Evolutionary conservation across 441 rosid species (phyloP), one percentile per base, ranked within the genome.

Genomic region (Mallotus japonicus): DNA sequence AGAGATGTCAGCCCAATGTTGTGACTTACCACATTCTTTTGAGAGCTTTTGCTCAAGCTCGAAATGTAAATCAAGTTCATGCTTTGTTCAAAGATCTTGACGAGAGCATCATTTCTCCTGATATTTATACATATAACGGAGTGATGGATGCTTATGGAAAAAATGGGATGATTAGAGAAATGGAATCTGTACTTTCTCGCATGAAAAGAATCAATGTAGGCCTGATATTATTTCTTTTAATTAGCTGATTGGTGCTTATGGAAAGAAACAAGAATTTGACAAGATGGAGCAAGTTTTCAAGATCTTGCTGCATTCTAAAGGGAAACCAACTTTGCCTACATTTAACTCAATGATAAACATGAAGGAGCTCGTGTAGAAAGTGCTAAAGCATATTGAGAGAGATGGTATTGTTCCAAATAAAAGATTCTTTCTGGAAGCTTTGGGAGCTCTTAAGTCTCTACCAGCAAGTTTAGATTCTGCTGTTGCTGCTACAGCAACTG

Each of bases 81-180:
- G 83, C 83, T 62, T 77, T 92, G 85, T 89, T 92, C 49, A 86
- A 94, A 83, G 96, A 92, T 59, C 88, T 94, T n/a, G 80, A 87
- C 15, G 81, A 83, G 32, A 87, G 93, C 59, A 62, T 73, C 28
- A 71, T 94, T 78, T 82, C 93, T 0, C 89, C 93, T 19, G 98
- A 94, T 71, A 77, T 85, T 54, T 92, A 88, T 62, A 90, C 97
- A 0, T 94, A 76, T 50, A 94, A 94, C 11, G 98, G 98, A 10
- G 92, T 94, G 68, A 86, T 94, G 97, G 98, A 92, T 86, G 98
- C 89, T 0, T 92, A 90, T 77, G 98, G 98, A 65, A 94, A 94
- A 75, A 90, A 85, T 8, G 93, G 97, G 80, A 91, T 93, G 97
- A 91, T 93, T 19, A 81, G 72, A 58, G 97, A 92, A 78, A 94